Base-by-base conservation (phyloP, 208 protist genomes). In the Trypanosoma grayi region DNA sequence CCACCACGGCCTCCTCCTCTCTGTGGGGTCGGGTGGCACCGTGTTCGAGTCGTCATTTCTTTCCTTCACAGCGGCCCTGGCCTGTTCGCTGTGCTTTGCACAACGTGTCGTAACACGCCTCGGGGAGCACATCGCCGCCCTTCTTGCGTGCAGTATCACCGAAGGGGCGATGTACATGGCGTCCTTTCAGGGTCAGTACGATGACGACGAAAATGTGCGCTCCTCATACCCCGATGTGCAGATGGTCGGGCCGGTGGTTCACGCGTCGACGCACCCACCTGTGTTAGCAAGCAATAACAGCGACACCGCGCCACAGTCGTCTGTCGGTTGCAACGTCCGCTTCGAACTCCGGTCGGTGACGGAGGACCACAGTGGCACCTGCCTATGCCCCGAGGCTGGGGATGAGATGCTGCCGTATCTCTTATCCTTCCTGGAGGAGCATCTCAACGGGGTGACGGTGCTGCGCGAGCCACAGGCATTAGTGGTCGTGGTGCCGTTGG, bases 121-220 rank as follows among this genome's bases (percentile, higher is more conserved):
- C 20, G 83, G 78, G n/a, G 79, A 84, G 25, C 65, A 73, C 10
- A 69, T 88, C 0, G 87, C 83, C 5, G 57, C 76, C 18, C 36
- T 48, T 6, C 53, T 93, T 64, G 74, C 79, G 13, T 87, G 72
- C 25, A 87, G 74, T 61, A 82, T 90, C 41, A 89, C 78, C 14
- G 60, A 87, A 46, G 87, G 83, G 3, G 72, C 66, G 5, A 66
- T 93, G 53, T 61, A 81, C 41, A 77, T 93, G 41, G 77, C 79
- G 11, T 84, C 87, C 0, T 93, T 89, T 68, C 77, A 93, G 57
- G 83, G 81, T 0, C 83, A 90, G 68, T 93, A 93, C 73, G 87
- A 93, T 63, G 87, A 93, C 50, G 73, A 76, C 25, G 76, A 90
- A 31, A 93, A 93, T 66, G 73, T 76, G 27, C 78, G 76, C 16